phyloP scores from a whole-genome alignment of 75 land plant species.

The Pseudotsuga menziesii region DNA sequence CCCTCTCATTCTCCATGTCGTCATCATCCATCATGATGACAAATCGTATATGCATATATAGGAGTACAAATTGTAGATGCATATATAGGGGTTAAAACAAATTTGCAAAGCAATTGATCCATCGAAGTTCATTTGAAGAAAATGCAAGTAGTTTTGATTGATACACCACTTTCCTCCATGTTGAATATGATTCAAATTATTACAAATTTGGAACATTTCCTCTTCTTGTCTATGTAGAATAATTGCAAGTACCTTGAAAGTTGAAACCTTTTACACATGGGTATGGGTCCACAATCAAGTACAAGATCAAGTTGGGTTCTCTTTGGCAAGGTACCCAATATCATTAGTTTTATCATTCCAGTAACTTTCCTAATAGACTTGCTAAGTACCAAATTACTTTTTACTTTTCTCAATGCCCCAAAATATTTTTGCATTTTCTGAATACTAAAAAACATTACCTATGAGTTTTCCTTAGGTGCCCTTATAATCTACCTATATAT shows the following conservation, averaged over 20 bases:
- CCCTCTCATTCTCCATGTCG: conserved; percentile 98
- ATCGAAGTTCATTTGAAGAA: neutral
- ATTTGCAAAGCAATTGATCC: neutral
- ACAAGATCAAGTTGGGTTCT: no score
- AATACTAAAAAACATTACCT: no score
- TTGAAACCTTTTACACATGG: neutral
- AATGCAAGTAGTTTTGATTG: neutral
- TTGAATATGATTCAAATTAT: neutral
- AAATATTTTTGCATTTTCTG: no score
- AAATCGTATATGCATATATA: conserved; percentile 58
- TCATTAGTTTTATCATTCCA: no score
- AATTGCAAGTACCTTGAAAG: neutral
- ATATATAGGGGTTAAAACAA: neutral
- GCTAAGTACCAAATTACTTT: no score
- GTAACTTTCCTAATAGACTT: no score
- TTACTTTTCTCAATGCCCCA: no score
- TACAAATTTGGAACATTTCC: neutral
- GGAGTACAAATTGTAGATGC: no score
- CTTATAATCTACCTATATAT: no score
- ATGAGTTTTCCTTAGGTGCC: no score
- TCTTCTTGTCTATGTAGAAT: neutral
- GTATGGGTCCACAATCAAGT: no score
- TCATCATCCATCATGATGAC: conserved; percentile 98
- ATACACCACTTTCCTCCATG: neutral
- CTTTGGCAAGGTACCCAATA: no score